Evolutionary conservation across 1,284 basidiomycete genomes (phyloP).

Genomic region (Uromyces viciae-fabae): DNA sequence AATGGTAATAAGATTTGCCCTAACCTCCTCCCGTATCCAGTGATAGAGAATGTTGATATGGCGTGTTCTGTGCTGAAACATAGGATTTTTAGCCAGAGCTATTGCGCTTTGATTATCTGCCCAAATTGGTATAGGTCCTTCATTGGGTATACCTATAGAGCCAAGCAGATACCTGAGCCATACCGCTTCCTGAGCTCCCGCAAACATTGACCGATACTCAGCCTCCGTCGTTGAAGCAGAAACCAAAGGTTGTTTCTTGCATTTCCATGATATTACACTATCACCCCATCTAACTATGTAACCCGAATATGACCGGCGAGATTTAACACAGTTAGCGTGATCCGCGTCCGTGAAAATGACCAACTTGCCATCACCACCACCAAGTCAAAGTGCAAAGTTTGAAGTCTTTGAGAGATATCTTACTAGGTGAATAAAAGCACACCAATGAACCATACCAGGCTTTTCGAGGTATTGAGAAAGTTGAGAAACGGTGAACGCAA

Average conservation of each 20-base stretch:
- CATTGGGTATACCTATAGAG: not conserved
- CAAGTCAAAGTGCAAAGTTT: not conserved
- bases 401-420: not conserved
- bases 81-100: not conserved
- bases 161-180: not conserved
- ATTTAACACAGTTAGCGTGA: not conserved
- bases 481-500: conserved; percentile 3
- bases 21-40: not conserved
- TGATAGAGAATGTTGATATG: not conserved
- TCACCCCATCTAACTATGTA: not conserved
- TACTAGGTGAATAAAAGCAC: not conserved
- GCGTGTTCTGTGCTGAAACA: not conserved
- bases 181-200: not conserved
- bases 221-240: conserved; percentile 9
- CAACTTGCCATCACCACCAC: not conserved
- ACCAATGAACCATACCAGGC: not conserved
- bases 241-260: not conserved
- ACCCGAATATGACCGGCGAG: not conserved
- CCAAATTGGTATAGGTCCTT: not conserved
- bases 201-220: not conserved
- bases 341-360: not conserved
- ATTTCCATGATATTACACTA: conserved; percentile 4
- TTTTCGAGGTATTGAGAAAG: conserved; percentile 17
- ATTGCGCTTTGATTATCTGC: not conserved
- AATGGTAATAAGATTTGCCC: not conserved